Conservation (phyloP, 1,139 yeast species). For the Magnusiomyces sp. region DNA sequence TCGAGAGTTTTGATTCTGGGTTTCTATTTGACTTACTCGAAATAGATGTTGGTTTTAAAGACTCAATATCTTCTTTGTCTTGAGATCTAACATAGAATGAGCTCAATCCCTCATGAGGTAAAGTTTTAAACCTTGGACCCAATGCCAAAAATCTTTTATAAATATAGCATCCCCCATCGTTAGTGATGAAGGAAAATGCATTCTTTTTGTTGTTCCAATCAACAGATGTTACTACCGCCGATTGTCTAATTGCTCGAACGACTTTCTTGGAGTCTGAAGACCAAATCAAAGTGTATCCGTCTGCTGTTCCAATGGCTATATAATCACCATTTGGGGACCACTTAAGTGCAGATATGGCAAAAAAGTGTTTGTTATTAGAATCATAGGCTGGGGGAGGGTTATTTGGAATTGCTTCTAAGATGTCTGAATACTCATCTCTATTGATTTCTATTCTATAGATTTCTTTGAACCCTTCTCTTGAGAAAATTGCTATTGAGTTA, state of each 20-base stretch:
- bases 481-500: conserved; percentile 32
- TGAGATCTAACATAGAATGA: no score
- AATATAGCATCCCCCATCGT: not conserved
- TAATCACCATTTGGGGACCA: conserved; percentile 55
- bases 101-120: no score
- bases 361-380: not conserved
- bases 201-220: conserved; percentile 1
- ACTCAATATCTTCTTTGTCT: no score
- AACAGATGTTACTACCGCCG: not conserved
- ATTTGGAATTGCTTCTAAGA: no score
- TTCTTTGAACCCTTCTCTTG: conserved; percentile 15
- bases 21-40: not conserved
- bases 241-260: no score
- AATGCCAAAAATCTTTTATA: not conserved
- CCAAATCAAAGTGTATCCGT: conserved; percentile 50
- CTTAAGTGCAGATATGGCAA: conserved; percentile 41
- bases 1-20: not conserved
- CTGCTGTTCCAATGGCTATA: conserved; percentile 45
- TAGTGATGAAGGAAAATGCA: not conserved
- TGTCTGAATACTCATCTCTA: not conserved
- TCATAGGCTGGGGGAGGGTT: no score
- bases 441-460: conserved; percentile 2
- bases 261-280: no score
- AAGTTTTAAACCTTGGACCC: conserved; percentile 23
- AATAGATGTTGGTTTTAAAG: no score